A percentile compares a stretch with the other conserved stretches of the same genome.
Conservation (phyloP, 306 rosid genomes). For the Castanopsis chinensis region DNA sequence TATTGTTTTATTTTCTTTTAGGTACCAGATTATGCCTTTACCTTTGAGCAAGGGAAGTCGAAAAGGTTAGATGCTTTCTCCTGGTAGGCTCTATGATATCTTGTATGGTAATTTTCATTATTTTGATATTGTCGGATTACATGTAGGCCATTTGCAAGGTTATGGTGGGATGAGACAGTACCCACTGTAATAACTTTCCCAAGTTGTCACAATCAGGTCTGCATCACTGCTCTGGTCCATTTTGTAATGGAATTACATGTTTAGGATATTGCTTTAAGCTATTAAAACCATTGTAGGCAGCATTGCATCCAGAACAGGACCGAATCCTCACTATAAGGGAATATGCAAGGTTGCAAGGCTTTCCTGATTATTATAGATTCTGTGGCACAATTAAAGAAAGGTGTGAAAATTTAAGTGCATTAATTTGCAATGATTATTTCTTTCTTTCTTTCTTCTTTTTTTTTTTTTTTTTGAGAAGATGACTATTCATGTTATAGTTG, state of each 20-base stretch:
- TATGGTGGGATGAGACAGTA: conserved; percentile 98
- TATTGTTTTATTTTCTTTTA: conserved; percentile 18
- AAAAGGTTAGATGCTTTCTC: conserved; percentile 52
- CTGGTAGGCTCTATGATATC: neutral
- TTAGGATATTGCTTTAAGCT: conserved; percentile 5
- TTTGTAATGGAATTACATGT: conserved; percentile 12
- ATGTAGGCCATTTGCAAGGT: conserved; percentile 73
- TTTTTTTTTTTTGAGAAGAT: neutral
- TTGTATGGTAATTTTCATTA: neutral
- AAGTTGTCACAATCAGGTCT: conserved; percentile 71
- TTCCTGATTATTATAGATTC: conserved; percentile 73
- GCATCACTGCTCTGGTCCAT: conserved; percentile 15
- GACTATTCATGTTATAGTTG: too few species aligned
- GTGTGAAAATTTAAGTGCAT: conserved; percentile 21
- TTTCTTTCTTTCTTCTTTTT: neutral
- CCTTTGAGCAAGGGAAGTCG: conserved; percentile 74
- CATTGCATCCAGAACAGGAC: conserved; percentile 81
- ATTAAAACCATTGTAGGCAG: conserved; percentile 43
- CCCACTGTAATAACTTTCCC: conserved; percentile 80
- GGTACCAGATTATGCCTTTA: conserved; percentile 80
- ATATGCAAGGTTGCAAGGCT: conserved; percentile 95
- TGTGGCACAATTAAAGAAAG: conserved; percentile 75
- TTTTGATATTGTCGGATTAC: conserved; percentile 4
- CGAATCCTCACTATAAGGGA: conserved; percentile 71
- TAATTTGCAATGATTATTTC: too few species aligned